Evolutionary conservation across 1,139 yeast genomes (phyloP), one percentile per base, ranked within the genome.

Genomic region (Sugiyamaella grinbergsii): DNA sequence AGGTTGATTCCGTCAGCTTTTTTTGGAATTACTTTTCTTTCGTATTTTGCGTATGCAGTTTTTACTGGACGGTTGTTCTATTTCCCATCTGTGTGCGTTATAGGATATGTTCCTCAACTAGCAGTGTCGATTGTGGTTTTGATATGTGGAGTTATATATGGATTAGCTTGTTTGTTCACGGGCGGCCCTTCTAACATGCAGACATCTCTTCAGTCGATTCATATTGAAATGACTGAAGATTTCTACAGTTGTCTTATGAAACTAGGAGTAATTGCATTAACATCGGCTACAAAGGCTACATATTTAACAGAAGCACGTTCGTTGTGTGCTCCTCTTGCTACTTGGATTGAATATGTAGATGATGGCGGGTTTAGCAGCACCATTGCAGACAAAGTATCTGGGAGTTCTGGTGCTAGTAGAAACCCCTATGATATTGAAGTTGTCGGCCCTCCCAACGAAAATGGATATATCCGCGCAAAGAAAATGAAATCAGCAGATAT

Each of bases 221-320:
- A 63, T 29, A 65, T 75, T 39, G 65, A 72, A 29, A 64, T 78
- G 51, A 66, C 74, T 47, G 90, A 84, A 62, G 93, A 85, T 63
- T 85, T 85, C 61, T 81, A 81, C 63, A 74, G 84, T 0, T 79
- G 83, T 0, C 67, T 83, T 51, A 72, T 80, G 58, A 80, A 80
- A 57, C 65, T 82, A 46, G 89, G 90, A 0, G 72, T 79, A 51
- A 71, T 84, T 47, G 81, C 87, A 5, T 75, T 84, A 32, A 79
- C 84, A 7, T 81, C 84, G 56, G 83, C 87, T 0, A 83, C 87
- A 2, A 78, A 77, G 54, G 79, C 82, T 15, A 81, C 85, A 54
- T 85, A 83, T 62, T 76, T 83, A 32, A 76, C 80, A 38, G 90
- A 84, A 59, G 71, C 79, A 19, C 72, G 81, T 34, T 63, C 75